Evolutionary conservation across 805 yeast species (phyloP), one percentile per base, ranked within the genome.

Genomic region (Pichia sporocuriosa): DNA sequence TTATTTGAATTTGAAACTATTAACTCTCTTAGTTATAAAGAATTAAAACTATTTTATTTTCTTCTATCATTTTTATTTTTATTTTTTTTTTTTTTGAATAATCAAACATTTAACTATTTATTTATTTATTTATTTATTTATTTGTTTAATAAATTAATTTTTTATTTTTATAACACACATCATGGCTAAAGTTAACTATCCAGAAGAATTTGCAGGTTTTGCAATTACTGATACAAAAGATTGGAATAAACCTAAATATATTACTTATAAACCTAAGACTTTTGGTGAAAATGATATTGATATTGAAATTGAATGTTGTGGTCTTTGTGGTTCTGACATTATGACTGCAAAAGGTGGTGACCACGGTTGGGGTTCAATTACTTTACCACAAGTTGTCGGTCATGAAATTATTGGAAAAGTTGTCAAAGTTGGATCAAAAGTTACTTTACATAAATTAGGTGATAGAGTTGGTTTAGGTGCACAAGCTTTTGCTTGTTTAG

Each of bases 311-410:
- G 77, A 73, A 49, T 71, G 75, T 44, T 77, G 83, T 60, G 84
- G 84, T 53, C 66, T 81, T 10, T 81, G 88, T 63, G 88, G 85
- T 16, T 70, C 78, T 25, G 86, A 81, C 53, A 55, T 74, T 33
- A 72, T 72, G 60, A 67, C 73, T 22, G 67, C 75, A 32, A 59
- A 62, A 42, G 79, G 75, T 47, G 66, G 63, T 40, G 63, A 66
- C 20, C 46, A 43, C 40, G 68, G 66, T 36, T 77, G 83, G 83
- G 70, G 66, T 38, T 51, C 59, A 29, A 51, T 51, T 50, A 55
- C 59, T 17, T 46, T 57, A 43, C 64, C 73, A 13, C 70, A 68
- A 54, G 67, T 72, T 48, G 81, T 76, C n/a, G 73, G 73, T 28
- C 73, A 68, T 53, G 73, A 68, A 53, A 65, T 68, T 49, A 53